Base-by-base conservation (phyloP, 1,139 yeast genomes). In the Taphrina communis region DNA sequence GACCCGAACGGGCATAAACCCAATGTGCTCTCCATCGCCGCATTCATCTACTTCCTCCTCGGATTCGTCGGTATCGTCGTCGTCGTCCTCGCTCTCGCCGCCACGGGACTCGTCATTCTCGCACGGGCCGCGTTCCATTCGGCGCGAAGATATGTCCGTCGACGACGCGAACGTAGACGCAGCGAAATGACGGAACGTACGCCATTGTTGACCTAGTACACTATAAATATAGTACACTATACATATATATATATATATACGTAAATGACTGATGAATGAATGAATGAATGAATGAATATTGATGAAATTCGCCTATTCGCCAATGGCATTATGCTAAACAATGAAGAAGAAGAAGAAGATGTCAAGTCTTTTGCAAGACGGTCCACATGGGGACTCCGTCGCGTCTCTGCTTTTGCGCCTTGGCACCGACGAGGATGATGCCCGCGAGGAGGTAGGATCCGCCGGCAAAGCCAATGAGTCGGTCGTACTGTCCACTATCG, bases 1-100 rank as follows among this genome's bases (percentile, higher is more conserved):
- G 67, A 63, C 41, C 67, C 67, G 25, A 63, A 63, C 36, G 67
- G 67, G 19, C 67, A 63, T 36, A 63, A 63, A 53, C 67, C 67
- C 7, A 56, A 56, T 39, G 17, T 63, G 11, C 46, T 63, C 38
- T 48, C 61, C 4, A 63, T 63, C 46, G 39, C 44, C 67, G 67
- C 61, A 6, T 63, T 63, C 52, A 38, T 63, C 55, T 63, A 63
- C 46, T 46, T 63, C 36, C 17, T 63, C 14, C 57, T 63, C 19
- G 67, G 67, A 44, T 63, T 63, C 35, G 39, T 63, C 46, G 67
- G 67, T 55, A 63, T 63, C 46, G 19, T 63, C 38, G n/a, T 35
- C 55, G 67, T 55, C 55, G 1, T 63, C 44, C 17, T 53, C 36
- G 19, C 61, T 14, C 55, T 65, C 11, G 17, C 46, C 46, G 35